A percentile compares a stretch with the other conserved stretches of the same genome.
phyloP scores from a whole-genome alignment of 805 yeast genomes.

The Metschnikowia continentalis region DNA sequence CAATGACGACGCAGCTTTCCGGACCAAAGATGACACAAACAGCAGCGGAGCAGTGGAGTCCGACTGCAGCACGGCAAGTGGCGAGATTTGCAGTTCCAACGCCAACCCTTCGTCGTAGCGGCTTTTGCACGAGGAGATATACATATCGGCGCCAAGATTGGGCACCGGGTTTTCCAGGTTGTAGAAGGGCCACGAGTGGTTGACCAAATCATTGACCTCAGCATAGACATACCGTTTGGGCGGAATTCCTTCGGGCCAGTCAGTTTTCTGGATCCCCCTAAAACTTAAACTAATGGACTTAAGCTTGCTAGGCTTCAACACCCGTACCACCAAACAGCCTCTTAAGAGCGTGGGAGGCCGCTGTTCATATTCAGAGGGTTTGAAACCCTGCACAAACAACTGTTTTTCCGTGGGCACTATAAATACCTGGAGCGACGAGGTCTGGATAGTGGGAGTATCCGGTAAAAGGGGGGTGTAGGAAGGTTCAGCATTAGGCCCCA shows the following conservation, averaged over 20 bases:
- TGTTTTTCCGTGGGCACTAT: slow-evolving; percentile 76
- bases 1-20: slow-evolving; percentile 29
- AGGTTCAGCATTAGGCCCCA: slow-evolving; percentile 7
- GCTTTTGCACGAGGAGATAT: slow-evolving; percentile 11
- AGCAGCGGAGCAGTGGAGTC: slow-evolving; percentile 17
- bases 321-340: slow-evolving; percentile 69
- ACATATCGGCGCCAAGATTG: slow-evolving; percentile 48
- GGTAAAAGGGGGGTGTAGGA: slow-evolving; percentile 42
- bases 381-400: slow-evolving; percentile 79
- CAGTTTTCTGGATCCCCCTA: slow-evolving; percentile 71
- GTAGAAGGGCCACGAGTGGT: slow-evolving; percentile 92
- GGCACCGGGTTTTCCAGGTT: slow-evolving; percentile 21
- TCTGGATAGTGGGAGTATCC: slow-evolving; percentile 53
- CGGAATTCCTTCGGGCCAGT: slow-evolving; percentile 98
- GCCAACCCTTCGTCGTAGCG: neutral
- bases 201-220: slow-evolving; percentile 63
- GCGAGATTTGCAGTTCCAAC: slow-evolving; percentile 29
- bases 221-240: slow-evolving; percentile 67
- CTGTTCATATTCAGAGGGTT: slow-evolving; percentile 54
- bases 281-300: slow-evolving; percentile 60
- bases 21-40: slow-evolving; percentile 23
- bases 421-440: slow-evolving; percentile 65
- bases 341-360: slow-evolving; percentile 77
- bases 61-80: slow-evolving; percentile 27
- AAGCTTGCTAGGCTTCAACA: slow-evolving; percentile 67